Evolutionary conservation across 2,329 filamentous ascomycete genomes (phyloP), one percentile per base, ranked within the genome.

Genomic region (Phoma sp.): DNA sequence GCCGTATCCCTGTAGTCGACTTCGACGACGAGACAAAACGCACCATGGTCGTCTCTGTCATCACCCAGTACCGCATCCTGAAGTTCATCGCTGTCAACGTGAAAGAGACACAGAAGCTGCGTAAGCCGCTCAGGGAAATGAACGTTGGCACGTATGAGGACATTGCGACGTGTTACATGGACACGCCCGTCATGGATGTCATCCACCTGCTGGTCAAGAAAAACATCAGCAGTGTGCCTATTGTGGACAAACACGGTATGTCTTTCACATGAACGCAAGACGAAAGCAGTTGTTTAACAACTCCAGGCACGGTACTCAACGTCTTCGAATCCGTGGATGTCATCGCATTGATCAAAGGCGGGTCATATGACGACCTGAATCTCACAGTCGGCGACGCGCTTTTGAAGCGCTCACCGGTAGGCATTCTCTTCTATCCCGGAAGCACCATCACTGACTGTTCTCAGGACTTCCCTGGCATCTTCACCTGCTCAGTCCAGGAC

Each of bases 51-150:
- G 91, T 99, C 58, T 97, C 92, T 68, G 95, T 99, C 58, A 90
- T 99, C 55, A 99, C 95, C 0, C 95, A 99, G 76, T 99, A 99
- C 77, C 90, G 96, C 55, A 98, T 99, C 66, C 85, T 99, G 62
- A 99, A 99, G 75, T 99, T 99, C 75, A 96, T 99, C 59, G 93
- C 95, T 10, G 94, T 99, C 76, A 99, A 99, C 76, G 87, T 91
- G 36, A 87, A 88, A 66, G 90, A 96, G 72, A 97, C 94, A 4
- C 89, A 96, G 67, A 85, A 92, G 71, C 80, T 99, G 58, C 91
- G 91, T 72, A 97, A 96, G 78, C 88, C 92, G 9, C 82, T 99
- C 52, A 85, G 86, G 57, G 92, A 97, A 60, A 85, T 98, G 17
- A 86, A 87, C 24, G 82, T 99, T 8, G 96, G 95, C 46, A 94